Conservation (phyloP, 768 basidiomycete genomes). For the Tylopilus intermedius region DNA sequence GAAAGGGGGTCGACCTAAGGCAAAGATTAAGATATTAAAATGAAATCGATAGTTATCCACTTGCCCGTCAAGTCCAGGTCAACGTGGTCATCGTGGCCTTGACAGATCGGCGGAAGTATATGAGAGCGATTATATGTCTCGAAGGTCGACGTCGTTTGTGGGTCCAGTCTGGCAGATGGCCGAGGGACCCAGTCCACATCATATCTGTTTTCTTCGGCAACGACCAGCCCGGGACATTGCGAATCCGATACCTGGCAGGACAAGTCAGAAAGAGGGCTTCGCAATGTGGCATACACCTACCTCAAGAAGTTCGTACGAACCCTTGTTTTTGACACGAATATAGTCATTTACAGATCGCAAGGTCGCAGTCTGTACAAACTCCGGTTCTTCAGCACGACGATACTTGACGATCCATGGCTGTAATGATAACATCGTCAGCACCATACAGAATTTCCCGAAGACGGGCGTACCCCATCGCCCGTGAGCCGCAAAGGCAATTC, state of each 20-base stretch:
- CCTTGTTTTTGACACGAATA: conserved; percentile 68
- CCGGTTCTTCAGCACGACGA: conserved; percentile 44
- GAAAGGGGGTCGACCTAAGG: conserved; percentile 82
- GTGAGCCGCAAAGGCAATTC: conserved; percentile 80
- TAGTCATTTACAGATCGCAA: conserved; percentile 64
- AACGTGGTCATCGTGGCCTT: conserved; percentile 74
- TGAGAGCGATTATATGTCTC: conserved; percentile 68
- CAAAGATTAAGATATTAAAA: neutral
- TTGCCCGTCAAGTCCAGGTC: conserved; percentile 77
- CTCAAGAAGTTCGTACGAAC: conserved; percentile 67
- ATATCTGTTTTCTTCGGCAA: conserved; percentile 56
- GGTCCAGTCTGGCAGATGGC: conserved; percentile 67
- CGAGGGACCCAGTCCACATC: conserved; percentile 74
- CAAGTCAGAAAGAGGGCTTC: neutral
- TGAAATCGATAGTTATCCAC: conserved; percentile 9
- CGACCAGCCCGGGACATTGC: conserved; percentile 76
- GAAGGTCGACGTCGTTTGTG: conserved; percentile 50
- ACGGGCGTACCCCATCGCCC: conserved; percentile 72
- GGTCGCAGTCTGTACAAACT: conserved; percentile 36
- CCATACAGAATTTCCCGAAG: neutral
- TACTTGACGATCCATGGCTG: conserved; percentile 91
- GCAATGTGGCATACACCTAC: conserved; percentile 35
- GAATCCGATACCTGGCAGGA: conserved; percentile 64
- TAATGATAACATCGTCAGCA: conserved; percentile 2
- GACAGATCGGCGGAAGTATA: conserved; percentile 74